Conservation (phyloP, 2,329 filamentous ascomycete species). For the Fonsecaea monophora region DNA sequence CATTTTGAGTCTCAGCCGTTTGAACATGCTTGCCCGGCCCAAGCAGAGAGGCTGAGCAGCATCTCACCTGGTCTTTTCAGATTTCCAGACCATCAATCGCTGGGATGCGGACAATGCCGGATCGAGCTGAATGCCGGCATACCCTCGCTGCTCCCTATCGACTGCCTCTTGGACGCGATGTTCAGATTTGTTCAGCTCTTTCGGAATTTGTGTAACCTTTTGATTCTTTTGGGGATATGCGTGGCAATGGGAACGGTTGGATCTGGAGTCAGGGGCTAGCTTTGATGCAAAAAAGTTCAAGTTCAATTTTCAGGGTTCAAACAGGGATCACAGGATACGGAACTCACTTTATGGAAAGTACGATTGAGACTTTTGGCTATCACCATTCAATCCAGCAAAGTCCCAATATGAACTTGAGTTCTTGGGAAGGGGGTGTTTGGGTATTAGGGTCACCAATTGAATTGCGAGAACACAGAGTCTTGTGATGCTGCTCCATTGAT, state of each 20-base stretch:
- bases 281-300: neutral
- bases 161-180: neutral
- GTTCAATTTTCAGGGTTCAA: neutral
- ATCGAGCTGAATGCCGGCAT: neutral
- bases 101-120: neutral
- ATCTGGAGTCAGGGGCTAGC: neutral
- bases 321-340: neutral
- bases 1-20: conserved; percentile 52
- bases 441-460: neutral
- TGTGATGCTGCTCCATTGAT: neutral
- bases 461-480: neutral
- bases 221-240: neutral
- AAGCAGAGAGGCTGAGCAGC: conserved; percentile 44
- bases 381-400: neutral
- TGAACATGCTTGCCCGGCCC: conserved; percentile 57
- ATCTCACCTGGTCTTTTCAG: neutral
- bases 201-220: conserved; percentile 16
- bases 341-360: neutral
- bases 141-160: neutral
- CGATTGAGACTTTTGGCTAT: neutral
- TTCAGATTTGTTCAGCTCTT: neutral
- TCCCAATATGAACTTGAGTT: neutral
- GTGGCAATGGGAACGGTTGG: neutral
- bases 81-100: neutral
- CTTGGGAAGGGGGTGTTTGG: neutral